These are phyloP conservation scores for Nyssa sinensis DNA, from an alignment of 148 eudicot species.

Conservation along the genomic window DNA sequence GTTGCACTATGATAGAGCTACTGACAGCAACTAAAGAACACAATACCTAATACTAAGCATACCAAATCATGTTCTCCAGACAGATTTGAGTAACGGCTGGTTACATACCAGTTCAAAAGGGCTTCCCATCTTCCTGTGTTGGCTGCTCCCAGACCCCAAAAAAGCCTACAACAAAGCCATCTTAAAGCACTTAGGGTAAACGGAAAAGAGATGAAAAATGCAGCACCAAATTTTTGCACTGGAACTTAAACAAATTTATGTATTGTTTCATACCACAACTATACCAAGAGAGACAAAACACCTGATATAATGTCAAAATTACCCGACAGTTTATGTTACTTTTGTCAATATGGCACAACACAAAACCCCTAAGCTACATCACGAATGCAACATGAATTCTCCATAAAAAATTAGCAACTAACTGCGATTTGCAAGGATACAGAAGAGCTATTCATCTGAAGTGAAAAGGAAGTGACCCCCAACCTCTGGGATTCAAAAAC, in stretches of 20 bases:
- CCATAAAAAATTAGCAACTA: neutral
- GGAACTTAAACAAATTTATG: neutral
- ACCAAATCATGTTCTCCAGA: slow-evolving; percentile 15
- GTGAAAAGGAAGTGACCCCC: neutral
- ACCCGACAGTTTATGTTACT: neutral
- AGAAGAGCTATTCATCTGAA: neutral
- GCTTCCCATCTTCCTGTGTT: slow-evolving; percentile 69
- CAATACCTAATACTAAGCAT: slow-evolving; percentile 12
- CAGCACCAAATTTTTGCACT: neutral
- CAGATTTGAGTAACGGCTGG: neutral
- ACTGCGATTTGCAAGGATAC: neutral
- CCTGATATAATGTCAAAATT: neutral
- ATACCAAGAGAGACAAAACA: neutral
- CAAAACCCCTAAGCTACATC: neutral
- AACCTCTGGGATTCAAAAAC: neutral
- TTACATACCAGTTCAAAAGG: slow-evolving; percentile 43
- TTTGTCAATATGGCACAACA: neutral
- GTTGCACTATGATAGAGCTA: slow-evolving; percentile 8
- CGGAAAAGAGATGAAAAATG: slow-evolving; percentile 6
- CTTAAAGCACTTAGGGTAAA: slow-evolving; percentile 13
- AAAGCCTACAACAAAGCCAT: slow-evolving; percentile 51
- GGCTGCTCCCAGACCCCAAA: slow-evolving; percentile 80
- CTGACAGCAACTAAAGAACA: slow-evolving; percentile 3
- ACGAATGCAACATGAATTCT: neutral
- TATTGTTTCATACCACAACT: neutral